These are phyloP conservation scores for Pythium utonaiense DNA, from an alignment of 352 stramenopile genomes.

Conservation along the genomic window DNA sequence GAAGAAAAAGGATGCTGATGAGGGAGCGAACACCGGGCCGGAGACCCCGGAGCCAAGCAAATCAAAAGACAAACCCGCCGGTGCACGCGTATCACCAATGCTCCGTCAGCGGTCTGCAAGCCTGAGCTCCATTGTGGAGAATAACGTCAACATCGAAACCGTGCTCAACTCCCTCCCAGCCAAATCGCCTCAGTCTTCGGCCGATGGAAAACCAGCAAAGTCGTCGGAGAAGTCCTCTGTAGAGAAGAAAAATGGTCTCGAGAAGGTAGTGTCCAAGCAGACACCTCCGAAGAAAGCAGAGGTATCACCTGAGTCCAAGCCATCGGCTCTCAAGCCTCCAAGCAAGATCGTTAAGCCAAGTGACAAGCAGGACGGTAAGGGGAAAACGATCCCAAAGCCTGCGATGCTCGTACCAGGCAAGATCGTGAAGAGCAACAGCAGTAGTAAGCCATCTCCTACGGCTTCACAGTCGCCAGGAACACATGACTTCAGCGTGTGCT, in stretches of 20 bases:
- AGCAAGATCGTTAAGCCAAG: slow-evolving; percentile 21
- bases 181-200: slow-evolving; percentile 1
- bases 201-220: not conserved
- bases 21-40: not conserved
- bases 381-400: slow-evolving; percentile 12
- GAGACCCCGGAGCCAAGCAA: slow-evolving; percentile 22
- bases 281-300: slow-evolving; percentile 15
- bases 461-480: slow-evolving; percentile 6
- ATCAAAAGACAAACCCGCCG: slow-evolving; percentile 12
- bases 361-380: slow-evolving; percentile 9
- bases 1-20: slow-evolving; percentile 11
- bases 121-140: slow-evolving; percentile 29
- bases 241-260: slow-evolving; percentile 8
- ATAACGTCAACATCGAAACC: slow-evolving; percentile 19
- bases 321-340: slow-evolving; percentile 21
- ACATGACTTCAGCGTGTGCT: slow-evolving; percentile 14
- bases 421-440: slow-evolving; percentile 40
- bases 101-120: slow-evolving; percentile 24
- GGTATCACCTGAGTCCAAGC: slow-evolving; percentile 4
- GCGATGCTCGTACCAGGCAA: slow-evolving; percentile 39
- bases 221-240: slow-evolving; percentile 3
- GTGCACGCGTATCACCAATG: slow-evolving; percentile 25
- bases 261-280: not conserved
- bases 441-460: slow-evolving; percentile 21
- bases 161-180: slow-evolving; percentile 8